Conservation (phyloP, 1,139 yeast species). For the Blastobotrys malaysiensis region DNA sequence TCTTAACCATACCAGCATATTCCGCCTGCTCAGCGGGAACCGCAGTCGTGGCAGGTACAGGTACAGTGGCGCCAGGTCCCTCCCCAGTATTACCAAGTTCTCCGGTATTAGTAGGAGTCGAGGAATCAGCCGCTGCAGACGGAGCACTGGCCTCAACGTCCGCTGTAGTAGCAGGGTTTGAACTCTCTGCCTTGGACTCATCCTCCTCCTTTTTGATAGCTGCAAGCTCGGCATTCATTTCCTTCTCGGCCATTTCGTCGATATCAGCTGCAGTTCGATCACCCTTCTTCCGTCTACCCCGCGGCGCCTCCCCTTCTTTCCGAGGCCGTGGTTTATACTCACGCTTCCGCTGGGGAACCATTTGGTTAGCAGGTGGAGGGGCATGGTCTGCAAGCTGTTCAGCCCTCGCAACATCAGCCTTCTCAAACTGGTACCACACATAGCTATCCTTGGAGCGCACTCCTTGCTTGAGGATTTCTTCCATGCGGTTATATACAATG, state of each 20-base stretch:
- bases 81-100: too few species aligned
- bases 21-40: too few species aligned
- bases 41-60: too few species aligned
- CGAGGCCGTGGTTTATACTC: slow-evolving; percentile 27
- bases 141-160: background rate
- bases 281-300: slow-evolving; percentile 11
- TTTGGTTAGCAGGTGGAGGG: slow-evolving; percentile 27
- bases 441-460: slow-evolving; percentile 55
- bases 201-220: background rate
- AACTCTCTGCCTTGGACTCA: background rate
- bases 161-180: slow-evolving; percentile 5
- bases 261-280: slow-evolving; percentile 2
- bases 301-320: slow-evolving; percentile 15
- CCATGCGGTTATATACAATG: slow-evolving; percentile 58
- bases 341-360: slow-evolving; percentile 26
- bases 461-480: slow-evolving; percentile 54
- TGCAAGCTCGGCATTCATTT: background rate
- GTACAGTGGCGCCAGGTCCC: too few species aligned
- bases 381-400: slow-evolving; percentile 29
- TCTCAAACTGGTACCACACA: slow-evolving; percentile 84
- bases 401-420: slow-evolving; percentile 55
- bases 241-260: background rate
- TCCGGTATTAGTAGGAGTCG: background rate
- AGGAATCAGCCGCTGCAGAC: background rate
- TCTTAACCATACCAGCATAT: background rate